Evolutionary conservation across 225 moss, liverwort and hornwort genomes (phyloP).

Genomic region (Bryoerythrophyllum caledonicum): DNA sequence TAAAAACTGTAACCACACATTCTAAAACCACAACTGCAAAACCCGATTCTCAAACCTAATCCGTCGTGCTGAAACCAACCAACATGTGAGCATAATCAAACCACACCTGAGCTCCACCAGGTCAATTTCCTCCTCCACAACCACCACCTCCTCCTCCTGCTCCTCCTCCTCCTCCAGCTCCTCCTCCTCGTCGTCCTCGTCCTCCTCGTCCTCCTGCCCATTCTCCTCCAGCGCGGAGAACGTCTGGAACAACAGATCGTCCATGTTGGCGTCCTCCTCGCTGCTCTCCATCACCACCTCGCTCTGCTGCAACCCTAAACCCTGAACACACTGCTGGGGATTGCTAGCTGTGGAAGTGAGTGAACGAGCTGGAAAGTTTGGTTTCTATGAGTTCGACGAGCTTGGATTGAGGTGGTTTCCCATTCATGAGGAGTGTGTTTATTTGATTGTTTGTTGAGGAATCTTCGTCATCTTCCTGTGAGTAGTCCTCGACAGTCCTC

Average conservation of each 20-base stretch:
- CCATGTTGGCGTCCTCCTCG: slow-evolving; percentile 26
- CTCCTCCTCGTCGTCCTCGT: slow-evolving; percentile 4
- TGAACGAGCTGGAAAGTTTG: too few relatives aligned
- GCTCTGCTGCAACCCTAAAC: not conserved
- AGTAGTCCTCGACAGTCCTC: too few relatives aligned
- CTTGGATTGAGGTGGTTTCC: too few relatives aligned
- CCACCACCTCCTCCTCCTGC: slow-evolving; percentile 7
- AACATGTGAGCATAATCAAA: not conserved
- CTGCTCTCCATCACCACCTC: slow-evolving; percentile 15
- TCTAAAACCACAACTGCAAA: too few relatives aligned
- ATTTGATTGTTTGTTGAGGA: too few relatives aligned
- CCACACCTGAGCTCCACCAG: slow-evolving; percentile 24
- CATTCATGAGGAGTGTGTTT: too few relatives aligned
- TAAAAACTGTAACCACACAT: not conserved
- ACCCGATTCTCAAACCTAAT: not conserved
- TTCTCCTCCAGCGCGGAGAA: slow-evolving; percentile 23
- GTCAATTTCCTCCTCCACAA: not conserved
- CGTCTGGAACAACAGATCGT: slow-evolving; percentile 8
- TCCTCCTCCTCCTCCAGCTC: slow-evolving; percentile 19
- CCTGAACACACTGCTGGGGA: too few relatives aligned
- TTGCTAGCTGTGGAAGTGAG: too few relatives aligned
- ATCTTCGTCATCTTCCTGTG: too few relatives aligned
- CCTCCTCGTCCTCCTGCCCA: too few relatives aligned
- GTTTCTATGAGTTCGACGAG: too few relatives aligned
- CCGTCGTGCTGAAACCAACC: too few relatives aligned